Percentiles rank a stretch among this genome's conserved stretches.
These are phyloP conservation scores for Russula sp. DNA, from an alignment of 768 basidiomycete species.

Conservation along the genomic window DNA sequence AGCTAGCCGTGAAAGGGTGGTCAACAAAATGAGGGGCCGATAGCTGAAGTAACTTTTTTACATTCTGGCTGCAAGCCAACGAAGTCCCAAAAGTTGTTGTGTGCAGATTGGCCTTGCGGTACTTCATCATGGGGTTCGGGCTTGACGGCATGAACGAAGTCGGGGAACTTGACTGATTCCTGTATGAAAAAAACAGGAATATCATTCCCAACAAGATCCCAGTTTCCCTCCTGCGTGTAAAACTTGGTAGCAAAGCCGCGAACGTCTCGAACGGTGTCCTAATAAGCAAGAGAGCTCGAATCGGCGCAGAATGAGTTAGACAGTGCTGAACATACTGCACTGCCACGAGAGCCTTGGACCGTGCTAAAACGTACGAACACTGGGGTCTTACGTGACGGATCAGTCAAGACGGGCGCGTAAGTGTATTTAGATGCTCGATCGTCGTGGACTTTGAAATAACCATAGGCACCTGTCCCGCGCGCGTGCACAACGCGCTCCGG, in stretches of 20 bases:
- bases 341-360: slow-evolving; percentile 75
- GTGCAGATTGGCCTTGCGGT: slow-evolving; percentile 58
- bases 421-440: slow-evolving; percentile 65
- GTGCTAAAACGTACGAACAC: slow-evolving; percentile 82
- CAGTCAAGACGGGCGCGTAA: slow-evolving; percentile 61
- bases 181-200: slow-evolving; percentile 81
- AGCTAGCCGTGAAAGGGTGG: slow-evolving; percentile 28
- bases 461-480: slow-evolving; percentile 73
- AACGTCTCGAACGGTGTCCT: slow-evolving; percentile 77
- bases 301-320: neutral
- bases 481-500: slow-evolving; percentile 67
- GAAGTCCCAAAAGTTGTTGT: slow-evolving; percentile 89
- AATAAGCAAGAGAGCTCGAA: neutral
- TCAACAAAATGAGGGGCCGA: slow-evolving; percentile 5
- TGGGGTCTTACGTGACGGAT: slow-evolving; percentile 64
- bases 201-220: slow-evolving; percentile 83
- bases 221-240: slow-evolving; percentile 80
- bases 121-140: slow-evolving; percentile 83
- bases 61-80: slow-evolving; percentile 63
- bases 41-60: slow-evolving; percentile 22
- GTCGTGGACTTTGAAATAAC: slow-evolving; percentile 71
- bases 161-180: slow-evolving; percentile 79
- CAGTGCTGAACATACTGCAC: slow-evolving; percentile 48
- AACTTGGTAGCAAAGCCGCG: slow-evolving; percentile 82
- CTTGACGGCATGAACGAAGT: slow-evolving; percentile 77